These are phyloP conservation scores for Fonsecaea multimorphosa DNA, from an alignment of 2,329 filamentous ascomycete genomes.

Conservation along the genomic window DNA sequence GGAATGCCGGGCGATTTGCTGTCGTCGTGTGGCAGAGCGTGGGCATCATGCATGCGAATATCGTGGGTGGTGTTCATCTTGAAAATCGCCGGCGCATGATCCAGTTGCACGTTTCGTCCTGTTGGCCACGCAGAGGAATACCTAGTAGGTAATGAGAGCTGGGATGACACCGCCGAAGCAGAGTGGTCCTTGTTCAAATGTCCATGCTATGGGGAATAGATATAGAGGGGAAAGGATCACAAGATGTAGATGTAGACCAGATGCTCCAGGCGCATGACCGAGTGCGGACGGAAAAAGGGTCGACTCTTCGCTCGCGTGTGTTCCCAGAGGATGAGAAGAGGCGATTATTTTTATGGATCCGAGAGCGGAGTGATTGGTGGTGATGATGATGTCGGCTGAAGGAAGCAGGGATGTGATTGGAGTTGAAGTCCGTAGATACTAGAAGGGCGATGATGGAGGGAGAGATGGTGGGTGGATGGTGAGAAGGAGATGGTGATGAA, in stretches of 20 bases:
- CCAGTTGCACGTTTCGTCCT: neutral
- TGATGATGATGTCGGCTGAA: slow-evolving; percentile 19
- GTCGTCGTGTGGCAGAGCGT: slow-evolving; percentile 5
- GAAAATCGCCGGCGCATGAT: slow-evolving; percentile 18
- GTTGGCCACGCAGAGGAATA: neutral
- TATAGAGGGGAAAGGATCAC: slow-evolving; percentile 13
- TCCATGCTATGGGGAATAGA: neutral
- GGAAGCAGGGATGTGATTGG: slow-evolving; percentile 26
- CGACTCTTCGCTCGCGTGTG: slow-evolving; percentile 11
- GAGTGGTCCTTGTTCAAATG: neutral
- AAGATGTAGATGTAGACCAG: slow-evolving; percentile 8
- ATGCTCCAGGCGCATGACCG: slow-evolving; percentile 12
- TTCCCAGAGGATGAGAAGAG: slow-evolving; percentile 14
- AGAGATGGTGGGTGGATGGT: neutral
- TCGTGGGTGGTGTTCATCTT: slow-evolving; percentile 29
- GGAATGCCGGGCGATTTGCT: slow-evolving; percentile 22
- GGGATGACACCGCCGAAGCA: neutral
- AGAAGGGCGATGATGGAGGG: slow-evolving; percentile 4
- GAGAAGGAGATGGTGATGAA: neutral
- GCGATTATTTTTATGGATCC: slow-evolving; percentile 10
- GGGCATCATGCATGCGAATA: slow-evolving; percentile 27
- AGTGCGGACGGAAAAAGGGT: slow-evolving; percentile 8
- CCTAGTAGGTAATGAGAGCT: neutral
- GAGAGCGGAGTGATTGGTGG: slow-evolving; percentile 15
- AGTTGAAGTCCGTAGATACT: slow-evolving; percentile 23